Evolutionary conservation across 2,329 filamentous ascomycete genomes (phyloP), one percentile per base, ranked within the genome.

Genomic region (Hirsutella rhossiliensis): DNA sequence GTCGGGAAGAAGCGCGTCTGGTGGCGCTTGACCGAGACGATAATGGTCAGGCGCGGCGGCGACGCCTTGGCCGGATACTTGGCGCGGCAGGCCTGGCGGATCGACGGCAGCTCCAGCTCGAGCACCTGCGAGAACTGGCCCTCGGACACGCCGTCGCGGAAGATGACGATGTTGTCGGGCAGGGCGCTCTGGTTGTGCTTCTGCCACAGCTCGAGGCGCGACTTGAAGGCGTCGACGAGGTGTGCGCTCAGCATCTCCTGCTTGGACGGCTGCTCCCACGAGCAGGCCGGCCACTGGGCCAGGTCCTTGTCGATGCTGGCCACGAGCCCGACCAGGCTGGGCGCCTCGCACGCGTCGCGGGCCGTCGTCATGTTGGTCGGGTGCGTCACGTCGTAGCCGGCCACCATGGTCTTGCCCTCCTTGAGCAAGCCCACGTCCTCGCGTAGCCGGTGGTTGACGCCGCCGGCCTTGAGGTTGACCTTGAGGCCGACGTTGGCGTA

Each of bases 301-400:
- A 94, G 73, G 2, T 75, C 58, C 1, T 64, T 61, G 56, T 94
- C 84, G 5, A 84, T 61, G 36, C 82, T 92, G 1, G 86, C 79
- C 7, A 95, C 88, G 43, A 96, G 76, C 1, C 80, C 85, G 3
- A 87, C 87, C 41, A 94, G 73, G 58, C 84, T 92, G 1, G 86
- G 87, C 0, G 84, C 52, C 15, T 56, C 56, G n/a, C 50, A 54
- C 30, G 51, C 53, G 29, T 52, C 53, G 37, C 59, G 56, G 19
- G 47, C 50, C 2, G 48, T 29, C n/a, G 58, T 47, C 17, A 74
- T 58, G 50, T 75, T 76, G 5, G 87, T 90, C 0, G 89, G 88
- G 54, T 95, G 89, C 0, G 87, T 94, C 1, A 95, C 88, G 55
- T 95, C 89, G 51, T 92, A 82, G 0, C 89, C 88, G 11, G 94